phyloP scores from a whole-genome alignment of 371 early-diverging fungal genomes.

The Amoeboaphelidium protococcarum region DNA sequence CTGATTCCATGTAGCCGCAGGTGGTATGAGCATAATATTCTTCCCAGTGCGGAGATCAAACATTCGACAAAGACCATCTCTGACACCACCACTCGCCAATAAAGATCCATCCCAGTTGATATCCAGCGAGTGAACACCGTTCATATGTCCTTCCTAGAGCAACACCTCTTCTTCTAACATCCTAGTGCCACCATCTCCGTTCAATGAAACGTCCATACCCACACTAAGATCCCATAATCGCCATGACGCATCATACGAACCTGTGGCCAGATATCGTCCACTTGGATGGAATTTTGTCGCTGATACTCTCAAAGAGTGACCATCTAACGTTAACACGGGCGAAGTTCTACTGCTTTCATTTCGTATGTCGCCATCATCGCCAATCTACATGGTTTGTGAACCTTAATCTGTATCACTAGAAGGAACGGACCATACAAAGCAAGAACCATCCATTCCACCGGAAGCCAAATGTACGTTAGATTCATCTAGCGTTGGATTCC shows the following conservation, averaged over 20 bases:
- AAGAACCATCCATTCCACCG: constrained; percentile 42
- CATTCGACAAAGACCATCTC: too few relatives aligned
- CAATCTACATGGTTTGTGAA: neutral
- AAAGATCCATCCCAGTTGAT: too few relatives aligned
- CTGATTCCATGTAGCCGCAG: too few relatives aligned
- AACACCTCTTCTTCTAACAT: constrained; percentile 52
- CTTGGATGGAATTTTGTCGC: constrained; percentile 71
- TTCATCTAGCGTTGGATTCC: constrained; percentile 49
- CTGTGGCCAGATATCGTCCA: constrained; percentile 58
- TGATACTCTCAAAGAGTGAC: constrained; percentile 59
- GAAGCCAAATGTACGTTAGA: constrained; percentile 45
- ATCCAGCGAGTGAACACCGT: too few relatives aligned
- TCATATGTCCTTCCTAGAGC: constrained; percentile 75
- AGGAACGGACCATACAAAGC: constrained; percentile 46
- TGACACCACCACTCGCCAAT: too few relatives aligned
- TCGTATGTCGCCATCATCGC: neutral
- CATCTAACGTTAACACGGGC: constrained; percentile 37
- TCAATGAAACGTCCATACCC: too few relatives aligned
- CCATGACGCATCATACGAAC: constrained; percentile 74
- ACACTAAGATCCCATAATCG: constrained; percentile 72
- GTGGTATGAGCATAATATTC: too few relatives aligned
- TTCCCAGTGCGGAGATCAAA: too few relatives aligned
- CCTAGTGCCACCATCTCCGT: too few relatives aligned
- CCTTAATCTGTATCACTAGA: constrained; percentile 1
- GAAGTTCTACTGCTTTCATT: constrained; percentile 30